Conservation (phyloP, 176 grass and related monocot species). For the Oryza officinalis region DNA sequence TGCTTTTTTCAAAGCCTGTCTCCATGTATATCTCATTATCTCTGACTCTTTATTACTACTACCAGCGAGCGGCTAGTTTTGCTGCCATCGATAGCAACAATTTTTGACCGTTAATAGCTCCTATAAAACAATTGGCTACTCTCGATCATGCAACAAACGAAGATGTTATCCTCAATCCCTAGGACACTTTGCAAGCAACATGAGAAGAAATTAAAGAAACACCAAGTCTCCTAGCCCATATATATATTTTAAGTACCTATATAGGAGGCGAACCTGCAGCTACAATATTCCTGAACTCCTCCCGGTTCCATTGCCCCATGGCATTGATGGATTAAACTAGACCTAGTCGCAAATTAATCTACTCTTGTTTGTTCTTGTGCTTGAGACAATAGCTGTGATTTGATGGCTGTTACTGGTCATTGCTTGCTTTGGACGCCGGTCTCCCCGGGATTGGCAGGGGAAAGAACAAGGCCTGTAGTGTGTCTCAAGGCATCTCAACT, state of each 20-base stretch:
- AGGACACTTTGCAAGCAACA: conserved; percentile 22
- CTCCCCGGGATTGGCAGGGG: conserved; percentile 23
- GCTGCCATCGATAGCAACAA: conserved; percentile 42
- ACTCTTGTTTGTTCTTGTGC: conserved; percentile 43
- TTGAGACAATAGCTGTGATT: conserved; percentile 20
- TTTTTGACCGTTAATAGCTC: conserved; percentile 52
- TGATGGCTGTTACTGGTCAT: conserved; percentile 10
- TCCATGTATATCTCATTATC: not conserved
- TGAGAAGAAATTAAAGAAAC: conserved; percentile 12
- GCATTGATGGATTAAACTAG: conserved; percentile 37
- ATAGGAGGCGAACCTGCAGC: conserved; percentile 1
- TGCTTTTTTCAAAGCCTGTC: not conserved
- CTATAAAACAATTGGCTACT: conserved; percentile 26
- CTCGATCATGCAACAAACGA: conserved; percentile 21
- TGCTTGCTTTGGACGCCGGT: conserved; percentile 27
- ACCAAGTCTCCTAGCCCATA: not conserved
- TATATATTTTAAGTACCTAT: conserved; percentile 12
- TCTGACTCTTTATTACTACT: not conserved
- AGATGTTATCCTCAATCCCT: conserved; percentile 37
- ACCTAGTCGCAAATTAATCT: conserved; percentile 6
- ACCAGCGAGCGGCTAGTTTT: conserved; percentile 2
- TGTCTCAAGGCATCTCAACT: conserved; percentile 46
- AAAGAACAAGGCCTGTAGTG: conserved; percentile 52
- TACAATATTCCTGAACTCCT: conserved; percentile 46
- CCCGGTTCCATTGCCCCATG: conserved; percentile 54